These are phyloP conservation scores for Coniochaeta sp. DNA, from an alignment of 2,329 filamentous ascomycete species.

Conservation along the genomic window DNA sequence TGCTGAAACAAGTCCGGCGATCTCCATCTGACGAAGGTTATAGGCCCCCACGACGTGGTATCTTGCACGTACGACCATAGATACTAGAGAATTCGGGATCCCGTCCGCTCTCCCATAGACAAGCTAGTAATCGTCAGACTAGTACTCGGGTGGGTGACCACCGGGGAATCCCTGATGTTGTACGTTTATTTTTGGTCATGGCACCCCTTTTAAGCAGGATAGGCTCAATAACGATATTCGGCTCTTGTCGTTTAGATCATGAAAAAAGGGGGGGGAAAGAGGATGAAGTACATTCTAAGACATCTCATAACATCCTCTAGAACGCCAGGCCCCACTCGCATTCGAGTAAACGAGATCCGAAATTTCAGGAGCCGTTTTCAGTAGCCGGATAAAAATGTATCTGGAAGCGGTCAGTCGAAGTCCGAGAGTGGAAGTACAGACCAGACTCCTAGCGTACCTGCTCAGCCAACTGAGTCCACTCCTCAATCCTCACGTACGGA, in stretches of 20 bases:
- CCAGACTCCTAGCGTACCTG: neutral
- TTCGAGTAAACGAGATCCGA: neutral
- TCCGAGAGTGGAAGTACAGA: slow-evolving; percentile 18
- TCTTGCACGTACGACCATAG: neutral
- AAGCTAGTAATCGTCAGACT: too few relatives aligned
- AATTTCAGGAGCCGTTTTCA: neutral
- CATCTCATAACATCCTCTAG: neutral
- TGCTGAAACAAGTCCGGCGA: neutral
- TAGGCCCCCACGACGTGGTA: neutral
- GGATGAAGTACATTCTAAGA: too few relatives aligned
- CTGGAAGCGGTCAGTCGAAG: slow-evolving; percentile 32
- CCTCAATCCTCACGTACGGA: slow-evolving; percentile 65
- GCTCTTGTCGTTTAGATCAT: too few relatives aligned
- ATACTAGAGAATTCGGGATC: neutral
- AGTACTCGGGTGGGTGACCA: too few relatives aligned
- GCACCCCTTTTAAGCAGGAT: too few relatives aligned
- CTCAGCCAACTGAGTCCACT: slow-evolving; percentile 72
- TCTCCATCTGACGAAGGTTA: neutral
- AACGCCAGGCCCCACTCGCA: neutral
- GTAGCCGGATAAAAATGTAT: slow-evolving; percentile 23
- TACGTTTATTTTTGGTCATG: too few relatives aligned
- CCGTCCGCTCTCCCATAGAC: neutral
- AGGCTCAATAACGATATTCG: too few relatives aligned
- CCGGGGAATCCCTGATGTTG: too few relatives aligned
- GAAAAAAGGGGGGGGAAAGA: too few relatives aligned